phyloP scores from a whole-genome alignment of 805 yeast species.

The Candida sanyiensis region DNA sequence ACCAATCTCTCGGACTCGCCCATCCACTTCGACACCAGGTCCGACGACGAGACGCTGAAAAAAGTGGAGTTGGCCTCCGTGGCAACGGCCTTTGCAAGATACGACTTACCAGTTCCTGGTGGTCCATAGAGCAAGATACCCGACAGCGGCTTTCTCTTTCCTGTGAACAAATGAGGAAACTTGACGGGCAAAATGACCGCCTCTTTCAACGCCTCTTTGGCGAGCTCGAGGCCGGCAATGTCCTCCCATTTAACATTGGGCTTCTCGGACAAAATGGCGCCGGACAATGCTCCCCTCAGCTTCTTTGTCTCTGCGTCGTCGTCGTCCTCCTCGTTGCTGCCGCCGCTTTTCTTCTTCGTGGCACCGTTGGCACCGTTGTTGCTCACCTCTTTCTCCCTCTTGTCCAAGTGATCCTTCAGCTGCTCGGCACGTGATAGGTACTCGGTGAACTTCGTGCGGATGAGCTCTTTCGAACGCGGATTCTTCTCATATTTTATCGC shows the following conservation, averaged over 20 bases:
- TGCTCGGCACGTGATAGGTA: conserved; percentile 92
- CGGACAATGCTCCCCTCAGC: conserved; percentile 82
- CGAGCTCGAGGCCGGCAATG: conserved; percentile 91
- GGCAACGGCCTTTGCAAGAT: conserved; percentile 95
- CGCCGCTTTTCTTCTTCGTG: conserved; percentile 40
- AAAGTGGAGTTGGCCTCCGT: conserved; percentile 97
- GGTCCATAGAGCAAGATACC: conserved; percentile 89
- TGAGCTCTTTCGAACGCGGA: conserved; percentile 79
- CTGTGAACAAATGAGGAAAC: conserved; percentile 92
- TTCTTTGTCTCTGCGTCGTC: conserved; percentile 83
- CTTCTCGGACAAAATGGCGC: conserved; percentile 84
- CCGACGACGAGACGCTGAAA: conserved; percentile 93
- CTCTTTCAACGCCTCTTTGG: conserved; percentile 94
- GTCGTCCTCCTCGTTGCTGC: conserved; percentile 53
- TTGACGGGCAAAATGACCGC: conserved; percentile 95
- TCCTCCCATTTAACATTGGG: conserved; percentile 95
- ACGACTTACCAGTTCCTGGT: conserved; percentile 98
- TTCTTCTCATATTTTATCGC: conserved; percentile 95
- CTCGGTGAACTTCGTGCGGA: conserved; percentile 84
- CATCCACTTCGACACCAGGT: conserved; percentile 97
- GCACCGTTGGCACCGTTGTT: conserved; percentile 37
- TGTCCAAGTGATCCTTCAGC: conserved; percentile 81
- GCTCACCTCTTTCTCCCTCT: conserved; percentile 35
- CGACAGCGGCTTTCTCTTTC: conserved; percentile 86
- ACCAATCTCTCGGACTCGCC: conserved; percentile 97